Conservation (phyloP, 2,329 filamentous ascomycete species). For the Mollisia scopiformis region DNA sequence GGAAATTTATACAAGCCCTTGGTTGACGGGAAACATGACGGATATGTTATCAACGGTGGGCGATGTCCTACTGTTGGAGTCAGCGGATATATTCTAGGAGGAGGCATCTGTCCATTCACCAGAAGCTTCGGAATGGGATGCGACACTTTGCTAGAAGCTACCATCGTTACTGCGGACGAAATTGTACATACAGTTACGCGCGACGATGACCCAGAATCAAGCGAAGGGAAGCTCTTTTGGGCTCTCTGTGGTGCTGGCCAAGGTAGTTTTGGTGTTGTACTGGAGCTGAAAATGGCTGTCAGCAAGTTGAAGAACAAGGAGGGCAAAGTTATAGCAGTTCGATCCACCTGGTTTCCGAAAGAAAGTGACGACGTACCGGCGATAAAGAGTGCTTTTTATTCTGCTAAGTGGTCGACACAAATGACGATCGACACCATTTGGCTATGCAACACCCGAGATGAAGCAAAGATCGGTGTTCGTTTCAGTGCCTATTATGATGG, state of each 20-base stretch:
- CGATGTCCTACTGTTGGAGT: slow-evolving; percentile 4
- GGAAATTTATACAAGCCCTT: background rate
- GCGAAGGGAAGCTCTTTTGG: slow-evolving; percentile 7
- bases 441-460: background rate
- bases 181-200: background rate
- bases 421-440: slow-evolving; percentile 5
- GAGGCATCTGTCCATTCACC: background rate
- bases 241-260: slow-evolving; percentile 1
- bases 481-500: slow-evolving; percentile 6
- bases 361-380: background rate
- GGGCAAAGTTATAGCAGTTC: background rate
- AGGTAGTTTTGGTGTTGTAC: slow-evolving; percentile 5
- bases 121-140: slow-evolving; percentile 6
- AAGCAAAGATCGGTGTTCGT: background rate
- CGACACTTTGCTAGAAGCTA: background rate
- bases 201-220: background rate
- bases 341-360: background rate
- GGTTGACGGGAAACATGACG: background rate
- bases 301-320: background rate
- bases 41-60: background rate
- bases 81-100: background rate
- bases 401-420: background rate
- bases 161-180: slow-evolving; percentile 2
- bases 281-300: background rate
- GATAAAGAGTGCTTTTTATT: slow-evolving; percentile 6